A percentile compares a stretch with the other conserved stretches of the same genome.
Conservation (phyloP, 495 filamentous ascomycete species). For the Penicillium lagena region DNA sequence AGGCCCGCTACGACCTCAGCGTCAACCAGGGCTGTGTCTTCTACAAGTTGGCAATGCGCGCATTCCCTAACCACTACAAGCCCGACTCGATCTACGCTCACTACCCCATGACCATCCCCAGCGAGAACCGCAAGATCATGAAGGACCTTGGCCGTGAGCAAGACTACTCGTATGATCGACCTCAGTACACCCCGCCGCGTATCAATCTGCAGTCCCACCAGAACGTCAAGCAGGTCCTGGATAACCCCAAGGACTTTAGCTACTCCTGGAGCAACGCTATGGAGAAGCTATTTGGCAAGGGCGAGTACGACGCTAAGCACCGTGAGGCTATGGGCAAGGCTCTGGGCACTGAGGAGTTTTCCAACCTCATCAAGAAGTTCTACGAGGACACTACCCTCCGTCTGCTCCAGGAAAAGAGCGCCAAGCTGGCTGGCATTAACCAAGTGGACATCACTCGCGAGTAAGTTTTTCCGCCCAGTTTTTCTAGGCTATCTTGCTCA, state of each 20-base stretch:
- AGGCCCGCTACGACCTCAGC: slow-evolving; percentile 65
- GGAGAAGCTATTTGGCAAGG: slow-evolving; percentile 46
- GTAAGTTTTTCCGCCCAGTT: slow-evolving; percentile 18
- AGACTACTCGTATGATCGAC: slow-evolving; percentile 66
- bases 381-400: slow-evolving; percentile 55
- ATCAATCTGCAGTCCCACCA: slow-evolving; percentile 54
- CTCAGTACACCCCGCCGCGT: slow-evolving; percentile 42
- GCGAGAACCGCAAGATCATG: slow-evolving; percentile 68
- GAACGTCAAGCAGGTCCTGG: slow-evolving; percentile 57
- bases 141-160: slow-evolving; percentile 63
- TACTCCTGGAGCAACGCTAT: slow-evolving; percentile 55
- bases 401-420: slow-evolving; percentile 59
- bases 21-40: slow-evolving; percentile 78
- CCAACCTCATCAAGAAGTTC: slow-evolving; percentile 46
- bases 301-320: slow-evolving; percentile 43
- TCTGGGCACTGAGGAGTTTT: slow-evolving; percentile 42
- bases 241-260: slow-evolving; percentile 57
- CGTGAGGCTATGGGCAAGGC: slow-evolving; percentile 35
- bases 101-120: slow-evolving; percentile 75
- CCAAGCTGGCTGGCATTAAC: slow-evolving; percentile 49
- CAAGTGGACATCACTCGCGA: slow-evolving; percentile 76
- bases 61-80: slow-evolving; percentile 77
- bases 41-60: slow-evolving; percentile 74
- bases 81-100: slow-evolving; percentile 80
- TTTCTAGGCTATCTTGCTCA: background rate